Percentiles rank a stretch among this genome's conserved stretches.
phyloP scores from a whole-genome alignment of 768 basidiomycete genomes.

The Rubroboletus pulcherrimus region DNA sequence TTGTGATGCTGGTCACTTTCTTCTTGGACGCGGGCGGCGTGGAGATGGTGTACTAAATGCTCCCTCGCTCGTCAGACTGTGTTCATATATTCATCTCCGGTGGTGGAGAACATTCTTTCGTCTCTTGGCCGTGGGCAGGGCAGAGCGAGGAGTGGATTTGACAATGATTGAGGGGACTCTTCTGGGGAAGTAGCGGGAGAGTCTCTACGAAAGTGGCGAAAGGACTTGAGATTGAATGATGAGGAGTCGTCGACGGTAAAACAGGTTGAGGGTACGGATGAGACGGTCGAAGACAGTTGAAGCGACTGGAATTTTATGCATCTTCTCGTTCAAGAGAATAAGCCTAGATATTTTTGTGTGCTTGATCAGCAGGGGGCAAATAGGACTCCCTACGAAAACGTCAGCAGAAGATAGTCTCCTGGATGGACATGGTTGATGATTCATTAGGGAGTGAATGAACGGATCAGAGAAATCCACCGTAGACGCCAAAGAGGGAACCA shows the following conservation, averaged over 20 bases:
- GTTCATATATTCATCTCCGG: too few relatives aligned
- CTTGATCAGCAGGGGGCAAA: neutral
- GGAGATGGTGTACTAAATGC: too few relatives aligned
- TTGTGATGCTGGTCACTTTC: too few relatives aligned
- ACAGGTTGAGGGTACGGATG: slow-evolving; percentile 23
- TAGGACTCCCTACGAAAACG: neutral
- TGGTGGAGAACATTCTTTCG: too few relatives aligned
- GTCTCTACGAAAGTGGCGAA: slow-evolving; percentile 59
- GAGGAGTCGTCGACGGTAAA: slow-evolving; percentile 8
- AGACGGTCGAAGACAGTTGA: slow-evolving; percentile 35
- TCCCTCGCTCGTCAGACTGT: too few relatives aligned
- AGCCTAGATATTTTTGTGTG: too few relatives aligned
- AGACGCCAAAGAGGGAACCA: slow-evolving; percentile 59
- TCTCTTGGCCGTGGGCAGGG: slow-evolving; percentile 45
- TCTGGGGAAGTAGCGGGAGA: slow-evolving; percentile 28
- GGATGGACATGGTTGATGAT: too few relatives aligned
- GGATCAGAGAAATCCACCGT: slow-evolving; percentile 25
- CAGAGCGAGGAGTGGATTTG: slow-evolving; percentile 30
- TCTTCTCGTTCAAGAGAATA: too few relatives aligned
- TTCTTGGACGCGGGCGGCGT: too few relatives aligned
- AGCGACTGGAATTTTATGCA: too few relatives aligned
- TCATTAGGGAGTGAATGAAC: too few relatives aligned
- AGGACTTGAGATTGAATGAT: slow-evolving; percentile 72
- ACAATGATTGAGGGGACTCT: slow-evolving; percentile 25
- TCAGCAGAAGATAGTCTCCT: slow-evolving; percentile 7